A percentile compares a stretch with the other conserved stretches of the same genome.
These are phyloP conservation scores for Deuterostichococcus epilithicus DNA, from an alignment of 139 green algal species.

Conservation along the genomic window DNA sequence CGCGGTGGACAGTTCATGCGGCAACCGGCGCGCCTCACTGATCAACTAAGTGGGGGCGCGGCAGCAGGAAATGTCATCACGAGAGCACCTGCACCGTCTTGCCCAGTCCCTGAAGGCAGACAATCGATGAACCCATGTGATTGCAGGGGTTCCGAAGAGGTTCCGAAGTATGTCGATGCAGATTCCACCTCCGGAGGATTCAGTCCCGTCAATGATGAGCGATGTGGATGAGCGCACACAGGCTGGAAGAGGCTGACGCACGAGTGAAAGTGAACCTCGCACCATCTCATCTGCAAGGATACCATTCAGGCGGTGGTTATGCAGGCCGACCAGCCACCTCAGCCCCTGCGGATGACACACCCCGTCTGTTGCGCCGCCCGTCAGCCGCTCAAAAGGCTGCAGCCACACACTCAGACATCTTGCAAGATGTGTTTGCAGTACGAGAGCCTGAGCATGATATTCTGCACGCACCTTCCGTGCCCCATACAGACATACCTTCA, in stretches of 20 bases:
- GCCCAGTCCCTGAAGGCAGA: slow-evolving; percentile 7
- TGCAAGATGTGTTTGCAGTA: background rate
- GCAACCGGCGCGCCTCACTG: too few species aligned
- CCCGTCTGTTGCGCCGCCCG: too few species aligned
- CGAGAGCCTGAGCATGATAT: background rate
- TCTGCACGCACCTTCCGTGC: too few species aligned
- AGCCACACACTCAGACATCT: background rate
- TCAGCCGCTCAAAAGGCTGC: background rate
- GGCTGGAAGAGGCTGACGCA: background rate
- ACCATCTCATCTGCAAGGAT: slow-evolving; percentile 73
- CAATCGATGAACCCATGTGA: too few species aligned
- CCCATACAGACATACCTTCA: slow-evolving; percentile 35
- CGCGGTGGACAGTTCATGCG: too few species aligned
- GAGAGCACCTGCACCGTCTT: slow-evolving; percentile 46
- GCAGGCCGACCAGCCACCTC: slow-evolving; percentile 47
- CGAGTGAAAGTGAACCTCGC: background rate
- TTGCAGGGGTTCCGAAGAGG: too few species aligned
- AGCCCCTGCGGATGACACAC: background rate
- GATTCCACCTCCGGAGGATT: too few species aligned
- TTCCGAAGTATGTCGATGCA: too few species aligned
- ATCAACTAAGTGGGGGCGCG: too few species aligned
- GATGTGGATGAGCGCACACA: too few species aligned
- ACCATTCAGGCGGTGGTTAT: slow-evolving; percentile 53
- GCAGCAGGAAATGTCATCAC: background rate
- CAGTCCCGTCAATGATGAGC: too few species aligned